These are phyloP conservation scores for Phalaenopsis hybrid DNA, from an alignment of 116 monocot species.

Conservation along the genomic window DNA sequence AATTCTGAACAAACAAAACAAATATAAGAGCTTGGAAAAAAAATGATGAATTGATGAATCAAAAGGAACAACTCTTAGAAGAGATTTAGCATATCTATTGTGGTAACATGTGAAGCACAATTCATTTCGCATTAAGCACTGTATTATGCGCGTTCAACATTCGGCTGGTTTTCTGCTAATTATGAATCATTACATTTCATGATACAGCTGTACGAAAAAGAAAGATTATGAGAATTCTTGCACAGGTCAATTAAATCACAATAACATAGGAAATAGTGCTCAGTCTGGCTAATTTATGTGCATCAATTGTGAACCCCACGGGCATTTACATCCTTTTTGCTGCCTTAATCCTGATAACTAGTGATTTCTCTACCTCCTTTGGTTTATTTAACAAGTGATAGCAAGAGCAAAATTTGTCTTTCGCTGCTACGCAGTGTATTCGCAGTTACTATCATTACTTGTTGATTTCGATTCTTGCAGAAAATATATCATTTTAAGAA, in stretches of 20 bases:
- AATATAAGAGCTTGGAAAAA: slow-evolving; percentile 41
- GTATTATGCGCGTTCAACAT: background rate
- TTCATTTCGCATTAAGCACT: background rate
- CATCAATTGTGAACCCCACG: background rate
- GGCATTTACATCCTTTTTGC: background rate
- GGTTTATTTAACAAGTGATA: background rate
- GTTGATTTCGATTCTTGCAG: background rate
- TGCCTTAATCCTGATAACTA: background rate
- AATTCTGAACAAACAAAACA: slow-evolving; percentile 48
- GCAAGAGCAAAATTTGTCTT: background rate
- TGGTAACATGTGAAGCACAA: slow-evolving; percentile 11
- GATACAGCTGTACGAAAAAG: background rate
- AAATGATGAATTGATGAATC: slow-evolving; percentile 34
- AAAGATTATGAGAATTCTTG: background rate
- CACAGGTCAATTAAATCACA: background rate
- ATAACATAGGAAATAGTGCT: background rate
- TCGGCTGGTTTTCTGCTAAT: background rate
- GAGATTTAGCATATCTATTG: slow-evolving; percentile 36
- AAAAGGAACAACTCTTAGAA: slow-evolving; percentile 34
- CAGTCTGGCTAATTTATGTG: background rate
- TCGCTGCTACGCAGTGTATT: background rate
- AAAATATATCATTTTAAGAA: background rate
- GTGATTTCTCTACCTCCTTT: background rate
- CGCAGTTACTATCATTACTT: background rate
- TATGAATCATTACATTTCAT: background rate